Evolutionary conservation across 192 early-diverging fungal genomes (phyloP).

Genomic region (Thamnidium elegans): DNA sequence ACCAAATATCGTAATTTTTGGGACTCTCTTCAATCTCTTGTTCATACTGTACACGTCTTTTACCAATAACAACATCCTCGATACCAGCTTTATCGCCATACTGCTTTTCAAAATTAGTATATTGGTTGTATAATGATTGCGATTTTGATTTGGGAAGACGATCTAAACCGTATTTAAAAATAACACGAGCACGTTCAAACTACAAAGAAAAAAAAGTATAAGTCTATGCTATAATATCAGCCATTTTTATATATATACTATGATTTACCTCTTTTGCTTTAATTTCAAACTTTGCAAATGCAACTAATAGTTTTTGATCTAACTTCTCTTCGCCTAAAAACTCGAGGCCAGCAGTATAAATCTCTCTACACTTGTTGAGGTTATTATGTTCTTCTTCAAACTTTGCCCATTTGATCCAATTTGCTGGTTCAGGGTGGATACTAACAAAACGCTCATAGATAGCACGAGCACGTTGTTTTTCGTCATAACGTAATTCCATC

Average conservation of each 20-base stretch:
- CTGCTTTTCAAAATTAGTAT: slow-evolving; percentile 97
- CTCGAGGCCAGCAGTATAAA: slow-evolving; percentile 86
- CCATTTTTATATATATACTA: background rate
- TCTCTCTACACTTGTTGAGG: slow-evolving; percentile 73
- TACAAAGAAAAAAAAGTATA: slow-evolving; percentile 17
- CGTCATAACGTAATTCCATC: slow-evolving; percentile 87
- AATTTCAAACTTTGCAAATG: slow-evolving; percentile 96
- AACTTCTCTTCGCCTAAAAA: slow-evolving; percentile 85
- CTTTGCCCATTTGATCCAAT: slow-evolving; percentile 96
- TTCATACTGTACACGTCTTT: slow-evolving; percentile 90
- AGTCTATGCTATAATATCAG: background rate
- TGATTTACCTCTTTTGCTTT: slow-evolving; percentile 78
- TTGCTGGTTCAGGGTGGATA: slow-evolving; percentile 86
- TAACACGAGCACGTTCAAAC: slow-evolving; percentile 87
- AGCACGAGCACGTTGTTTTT: slow-evolving; percentile 74
- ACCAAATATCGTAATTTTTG: slow-evolving; percentile 98
- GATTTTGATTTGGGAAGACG: slow-evolving; percentile 78
- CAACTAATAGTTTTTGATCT: slow-evolving; percentile 91
- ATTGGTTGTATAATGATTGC: slow-evolving; percentile 90
- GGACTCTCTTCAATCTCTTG: slow-evolving; percentile 65
- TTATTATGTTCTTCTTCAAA: slow-evolving; percentile 88
- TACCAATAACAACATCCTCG: slow-evolving; percentile 86
- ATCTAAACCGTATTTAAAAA: slow-evolving; percentile 94
- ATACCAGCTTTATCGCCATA: slow-evolving; percentile 84
- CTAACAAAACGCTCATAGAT: slow-evolving; percentile 86